Percentiles rank a stretch among this genome's conserved stretches.
Evolutionary conservation across 495 filamentous ascomycete species (phyloP).

Genomic region (Penicillium psychrofluorescens): DNA sequence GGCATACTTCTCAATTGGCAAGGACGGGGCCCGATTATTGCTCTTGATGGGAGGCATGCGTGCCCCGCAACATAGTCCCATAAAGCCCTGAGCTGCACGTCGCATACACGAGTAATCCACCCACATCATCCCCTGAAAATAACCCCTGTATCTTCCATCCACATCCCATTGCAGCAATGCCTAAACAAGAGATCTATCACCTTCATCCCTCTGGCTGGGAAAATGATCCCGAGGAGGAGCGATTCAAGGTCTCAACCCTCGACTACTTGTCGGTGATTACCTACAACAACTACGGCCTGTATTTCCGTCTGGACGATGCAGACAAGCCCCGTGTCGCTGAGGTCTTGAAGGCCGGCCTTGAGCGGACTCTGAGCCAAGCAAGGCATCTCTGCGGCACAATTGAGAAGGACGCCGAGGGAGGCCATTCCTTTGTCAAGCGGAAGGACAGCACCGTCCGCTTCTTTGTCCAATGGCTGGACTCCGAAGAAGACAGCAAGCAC

Average conservation of each 20-base stretch:
- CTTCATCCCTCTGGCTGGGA: slow-evolving; percentile 13
- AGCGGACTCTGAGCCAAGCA: slow-evolving; percentile 31
- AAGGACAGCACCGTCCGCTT: slow-evolving; percentile 32
- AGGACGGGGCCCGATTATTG: too few relatives aligned
- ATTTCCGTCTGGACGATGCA: slow-evolving; percentile 29
- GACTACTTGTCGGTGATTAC: slow-evolving; percentile 11
- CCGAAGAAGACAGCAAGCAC: slow-evolving; percentile 18
- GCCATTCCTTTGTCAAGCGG: slow-evolving; percentile 34
- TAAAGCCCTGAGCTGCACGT: too few relatives aligned
- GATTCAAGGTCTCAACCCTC: slow-evolving; percentile 15
- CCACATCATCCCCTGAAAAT: too few relatives aligned
- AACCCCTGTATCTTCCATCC: too few relatives aligned
- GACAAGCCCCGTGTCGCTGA: slow-evolving; percentile 17
- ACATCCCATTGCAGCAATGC: slow-evolving; percentile 5
- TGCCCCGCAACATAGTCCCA: too few relatives aligned
- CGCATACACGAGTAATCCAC: too few relatives aligned
- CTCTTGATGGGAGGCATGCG: too few relatives aligned
- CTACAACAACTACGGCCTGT: slow-evolving; percentile 26
- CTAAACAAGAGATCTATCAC: slow-evolving; percentile 1
- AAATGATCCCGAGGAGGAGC: slow-evolving; percentile 12
- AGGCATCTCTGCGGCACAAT: slow-evolving; percentile 37
- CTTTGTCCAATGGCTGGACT: slow-evolving; percentile 33
- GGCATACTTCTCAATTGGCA: too few relatives aligned
- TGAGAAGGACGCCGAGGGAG: slow-evolving; percentile 26
- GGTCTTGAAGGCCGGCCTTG: slow-evolving; percentile 24